Evolutionary conservation across 331 rosid genomes (phyloP).

Genomic region (Pyrus hybrid): DNA sequence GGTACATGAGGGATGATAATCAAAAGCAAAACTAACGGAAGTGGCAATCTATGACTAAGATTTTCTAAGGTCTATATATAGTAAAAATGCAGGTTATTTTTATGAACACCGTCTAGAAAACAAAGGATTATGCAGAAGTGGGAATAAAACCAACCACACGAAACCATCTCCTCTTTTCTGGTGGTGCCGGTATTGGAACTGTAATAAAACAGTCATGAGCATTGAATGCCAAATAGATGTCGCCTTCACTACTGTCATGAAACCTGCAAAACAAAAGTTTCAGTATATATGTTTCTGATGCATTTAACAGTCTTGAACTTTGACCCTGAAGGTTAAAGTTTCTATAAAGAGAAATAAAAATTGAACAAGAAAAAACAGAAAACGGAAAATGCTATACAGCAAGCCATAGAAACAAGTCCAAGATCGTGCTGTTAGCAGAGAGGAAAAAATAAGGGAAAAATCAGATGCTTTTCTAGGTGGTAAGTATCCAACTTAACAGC

Average conservation of each 20-base stretch:
- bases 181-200: constrained; percentile 59
- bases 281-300: neutral
- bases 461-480: neutral
- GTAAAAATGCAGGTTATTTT: constrained; percentile 7
- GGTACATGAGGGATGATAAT: neutral
- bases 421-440: neutral
- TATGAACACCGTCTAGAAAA: neutral
- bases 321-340: neutral
- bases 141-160: constrained; percentile 72
- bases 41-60: neutral
- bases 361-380: neutral
- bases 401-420: neutral
- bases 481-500: neutral
- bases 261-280: constrained; percentile 42
- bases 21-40: no score
- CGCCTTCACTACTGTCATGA: constrained; percentile 65
- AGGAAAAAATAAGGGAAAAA: neutral
- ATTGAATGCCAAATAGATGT: constrained; percentile 86
- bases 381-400: neutral
- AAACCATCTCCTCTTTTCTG: constrained; percentile 60
- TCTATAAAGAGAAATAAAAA: neutral
- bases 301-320: neutral
- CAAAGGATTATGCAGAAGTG: neutral
- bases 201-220: constrained; percentile 59
- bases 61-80: neutral